Evolutionary conservation across 495 filamentous ascomycete genomes (phyloP), one percentile per base, ranked within the genome.

Genomic region (Neurospora sp.): DNA sequence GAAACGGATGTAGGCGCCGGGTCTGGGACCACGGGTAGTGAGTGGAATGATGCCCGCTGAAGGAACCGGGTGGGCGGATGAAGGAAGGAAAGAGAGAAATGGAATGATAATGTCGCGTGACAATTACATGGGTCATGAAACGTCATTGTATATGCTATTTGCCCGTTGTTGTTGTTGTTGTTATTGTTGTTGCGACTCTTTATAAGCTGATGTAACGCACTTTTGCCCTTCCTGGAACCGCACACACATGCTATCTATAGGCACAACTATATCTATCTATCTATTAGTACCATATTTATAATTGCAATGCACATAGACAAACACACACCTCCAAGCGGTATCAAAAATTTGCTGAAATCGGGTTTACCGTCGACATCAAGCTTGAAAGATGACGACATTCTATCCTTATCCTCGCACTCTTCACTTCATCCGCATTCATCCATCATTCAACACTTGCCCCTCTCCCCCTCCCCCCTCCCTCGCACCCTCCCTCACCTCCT

Each of bases 1-100:
- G 93, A 87, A 76, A 75, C 81, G 70, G 92, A 86, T 70, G 69
- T 84, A 35, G 75, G 38, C 0, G 76, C 74, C 3, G 75, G 78
- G 70, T 73, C 74, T 69, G 31, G 22, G 20, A 70, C 40, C n/a
- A 44, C 17, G 16, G 72, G 17, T 17, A 16, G 42, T 44, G 69
- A 48, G n/a, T 35, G 39, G 69, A 65, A 45, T 70, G 68, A 39
- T 40, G 37, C 53, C 53, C 53, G 22, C 12, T 31, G 14, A 61
- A 12, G 6, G 5, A 5, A 5, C 8, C 53, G 12, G 10, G 27
- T 61, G 20, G 22, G 53, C 22, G 1, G 53, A 35, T 61, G 27
- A 61, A 61, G 14, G 53, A 31, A 35, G 14, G 22, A 8, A 53
- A 22, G 22, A 8, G 27, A 22, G 45, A 42, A n/a, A 37, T 37